Base-by-base conservation (phyloP, 345 rosid genomes). In the Aquilaria yunnanensis region DNA sequence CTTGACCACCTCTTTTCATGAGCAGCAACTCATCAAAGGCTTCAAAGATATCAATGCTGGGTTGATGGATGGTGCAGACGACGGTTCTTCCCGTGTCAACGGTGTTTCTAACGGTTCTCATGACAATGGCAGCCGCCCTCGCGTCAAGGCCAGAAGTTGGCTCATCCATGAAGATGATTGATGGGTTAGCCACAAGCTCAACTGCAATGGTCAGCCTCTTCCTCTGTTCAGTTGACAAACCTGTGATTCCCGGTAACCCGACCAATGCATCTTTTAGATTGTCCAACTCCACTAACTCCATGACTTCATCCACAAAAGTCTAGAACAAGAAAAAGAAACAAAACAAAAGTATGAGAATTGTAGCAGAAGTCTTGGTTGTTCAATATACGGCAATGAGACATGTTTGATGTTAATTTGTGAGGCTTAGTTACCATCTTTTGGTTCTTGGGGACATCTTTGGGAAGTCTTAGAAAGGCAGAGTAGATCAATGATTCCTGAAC, bases 401-500 rank as follows among this genome's bases (percentile, higher is more conserved):
- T 12, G 23, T 4, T 4, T 50, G 23, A 14, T 50, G 1, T 14
- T 7, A 11, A 50, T 50, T 1, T 3, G 7, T 37, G 43, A 37
- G 43, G 8, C 43, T 37, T 9, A 2, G 43, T 70, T 79, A 87
- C 98, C 85, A 86, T 75, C 66, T 90, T 90, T 74, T 90, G 94
- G 54, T 80, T 76, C 30, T 81, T 84, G 72, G 74, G 74, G 63
- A 87, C 83, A 67, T 92, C 93, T 63, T 77, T 78, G 1, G 93
- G 85, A 57, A 92, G 85, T 59, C 98, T 82, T 37, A 92, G 96
- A 76, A 80, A 92, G 51, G 96, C 96, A 4, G 98, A 92, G 85
- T 72, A 89, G 30, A 92, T 80, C 74, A 92, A 80, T 33, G 98
- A 92, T 68, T 92, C 96, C 62, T 58, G 73, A 13, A 92, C 76